Evolutionary conservation across 139 green algal species (phyloP), one percentile per base, ranked within the genome.

Genomic region (Spirogloea muscicola): DNA sequence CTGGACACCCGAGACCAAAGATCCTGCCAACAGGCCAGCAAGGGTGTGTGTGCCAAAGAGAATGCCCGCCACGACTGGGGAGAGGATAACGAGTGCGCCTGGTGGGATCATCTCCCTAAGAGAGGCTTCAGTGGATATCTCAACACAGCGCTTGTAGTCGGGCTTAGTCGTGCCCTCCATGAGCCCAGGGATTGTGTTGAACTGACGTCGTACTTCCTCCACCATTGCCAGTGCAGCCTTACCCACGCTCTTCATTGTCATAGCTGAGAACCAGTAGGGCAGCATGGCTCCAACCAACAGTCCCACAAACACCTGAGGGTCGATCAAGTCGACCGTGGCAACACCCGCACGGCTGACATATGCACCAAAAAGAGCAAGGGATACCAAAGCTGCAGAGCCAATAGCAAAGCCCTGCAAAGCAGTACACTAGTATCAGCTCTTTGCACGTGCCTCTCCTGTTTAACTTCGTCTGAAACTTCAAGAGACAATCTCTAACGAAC

Each of bases 321-420:
- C 82, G 89, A 96, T 0, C 36, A 84, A 31, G 43, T 84, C 44
- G 16, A 82, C 77, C 46, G n/a, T 42, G 1, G 34, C 13, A 68
- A 98, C 92, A 58, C 86, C 86, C 43, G 91, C 88, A 42, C 90
- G 89, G 0, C 86, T 96, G 55, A 96, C 74, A 73, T 96, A 98
- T 63, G 93, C 93, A 52, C 94, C 94, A 71, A 98, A 98, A 58
- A 98, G 89, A 2, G 94, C 94, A 55, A 98, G 89, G 27, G 93
- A 98, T 68, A 98, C 94, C 2, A 97, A 90, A 0, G 94, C 93
- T 49, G 94, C 94, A 1, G 93, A 98, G 72, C 93, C 93, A 68
- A 97, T 98, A 76, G 94, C 94, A 80, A 97, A 98, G 74, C 94
- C 92, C 68, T 74, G 61, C 52, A 81, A 29, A 18, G n/a, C n/a